Conservation (phyloP, 108 stramenopile genomes). For the Halocafeteria seosinensis region DNA sequence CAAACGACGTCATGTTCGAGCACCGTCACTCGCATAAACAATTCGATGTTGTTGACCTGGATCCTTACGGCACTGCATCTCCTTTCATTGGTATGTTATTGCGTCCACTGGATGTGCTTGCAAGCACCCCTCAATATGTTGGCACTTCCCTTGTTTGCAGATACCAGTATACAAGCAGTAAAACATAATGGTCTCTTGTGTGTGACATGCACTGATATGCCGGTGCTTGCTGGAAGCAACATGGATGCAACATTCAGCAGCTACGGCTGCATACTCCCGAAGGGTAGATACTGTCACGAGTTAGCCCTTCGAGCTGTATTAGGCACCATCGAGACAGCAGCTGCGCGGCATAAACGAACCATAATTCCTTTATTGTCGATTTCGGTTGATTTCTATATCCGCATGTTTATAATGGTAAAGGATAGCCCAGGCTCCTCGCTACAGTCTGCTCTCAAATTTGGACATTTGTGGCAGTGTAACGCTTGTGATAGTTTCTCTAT, state of each 20-base stretch:
- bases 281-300: constrained; percentile 70
- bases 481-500: constrained; percentile 74
- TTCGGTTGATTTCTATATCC: constrained; percentile 85
- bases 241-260: constrained; percentile 78
- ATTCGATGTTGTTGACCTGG: constrained; percentile 82
- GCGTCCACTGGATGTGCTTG: too few relatives aligned
- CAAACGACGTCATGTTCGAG: constrained; percentile 27
- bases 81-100: too few relatives aligned
- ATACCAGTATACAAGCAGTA: constrained; percentile 74
- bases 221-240: constrained; percentile 73
- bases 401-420: constrained; percentile 84
- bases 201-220: constrained; percentile 93
- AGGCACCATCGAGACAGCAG: constrained; percentile 50
- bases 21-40: background rate
- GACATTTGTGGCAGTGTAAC: constrained; percentile 71
- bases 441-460: constrained; percentile 2
- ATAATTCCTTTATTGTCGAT: constrained; percentile 75
- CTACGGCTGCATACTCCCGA: constrained; percentile 69
- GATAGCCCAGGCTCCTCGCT: constrained; percentile 63
- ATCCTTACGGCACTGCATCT: constrained; percentile 91
- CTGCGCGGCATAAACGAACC: constrained; percentile 65
- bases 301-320: constrained; percentile 78
- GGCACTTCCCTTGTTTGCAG: too few relatives aligned
- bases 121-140: too few relatives aligned
- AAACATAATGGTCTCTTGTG: constrained; percentile 70